Conservation (phyloP, 139 green algal species). For the Asterochloris erici region DNA sequence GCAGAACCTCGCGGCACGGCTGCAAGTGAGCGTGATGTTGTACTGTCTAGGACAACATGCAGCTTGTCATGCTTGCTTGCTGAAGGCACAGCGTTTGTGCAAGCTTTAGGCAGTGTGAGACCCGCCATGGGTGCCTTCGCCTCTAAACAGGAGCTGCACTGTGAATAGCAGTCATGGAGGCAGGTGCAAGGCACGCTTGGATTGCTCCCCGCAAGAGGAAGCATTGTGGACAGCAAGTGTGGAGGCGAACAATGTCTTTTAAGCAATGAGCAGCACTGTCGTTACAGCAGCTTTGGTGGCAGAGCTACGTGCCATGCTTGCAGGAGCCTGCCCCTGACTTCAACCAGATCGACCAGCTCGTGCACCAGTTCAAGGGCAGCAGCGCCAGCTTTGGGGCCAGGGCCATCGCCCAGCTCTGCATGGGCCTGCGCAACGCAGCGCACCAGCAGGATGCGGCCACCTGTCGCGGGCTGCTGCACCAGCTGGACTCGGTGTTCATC, state of each 20-base stretch:
- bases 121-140: too few species aligned
- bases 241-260: too few species aligned
- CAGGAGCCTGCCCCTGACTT: slow-evolving; percentile 37
- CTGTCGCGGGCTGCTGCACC: slow-evolving; percentile 27
- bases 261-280: too few species aligned
- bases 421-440: slow-evolving; percentile 58
- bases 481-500: slow-evolving; percentile 17
- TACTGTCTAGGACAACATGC: too few species aligned
- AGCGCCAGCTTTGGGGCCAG: slow-evolving; percentile 63
- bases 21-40: slow-evolving; percentile 6
- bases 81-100: too few species aligned
- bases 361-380: slow-evolving; percentile 89
- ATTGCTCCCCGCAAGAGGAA: too few species aligned
- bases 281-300: background rate
- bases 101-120: too few species aligned
- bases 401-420: slow-evolving; percentile 53
- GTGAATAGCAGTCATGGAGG: too few species aligned
- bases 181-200: too few species aligned
- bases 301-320: slow-evolving; percentile 48
- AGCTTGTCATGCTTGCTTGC: too few species aligned
- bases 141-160: too few species aligned
- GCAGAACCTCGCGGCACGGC: slow-evolving; percentile 46
- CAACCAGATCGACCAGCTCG: slow-evolving; percentile 68
- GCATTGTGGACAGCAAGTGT: too few species aligned
- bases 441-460: slow-evolving; percentile 27